Evolutionary conservation across 192 early-diverging fungal genomes (phyloP), one percentile per base, ranked within the genome.

Genomic region (Geranomyces variabilis): DNA sequence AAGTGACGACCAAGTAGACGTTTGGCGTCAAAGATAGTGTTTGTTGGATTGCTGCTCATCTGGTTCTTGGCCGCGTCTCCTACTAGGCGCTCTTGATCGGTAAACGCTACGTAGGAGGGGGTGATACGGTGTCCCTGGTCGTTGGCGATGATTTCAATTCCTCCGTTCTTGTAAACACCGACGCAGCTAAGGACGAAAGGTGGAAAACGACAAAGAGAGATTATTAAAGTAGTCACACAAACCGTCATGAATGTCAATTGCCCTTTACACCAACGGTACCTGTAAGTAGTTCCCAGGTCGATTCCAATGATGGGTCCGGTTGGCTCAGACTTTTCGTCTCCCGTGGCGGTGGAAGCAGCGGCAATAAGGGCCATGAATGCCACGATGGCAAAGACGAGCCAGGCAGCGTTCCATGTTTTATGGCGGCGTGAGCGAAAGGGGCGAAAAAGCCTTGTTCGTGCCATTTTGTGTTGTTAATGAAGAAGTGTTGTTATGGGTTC

Each of bases 61-160:
- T 95, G 94, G 86, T 96, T 96, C 90, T 96, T 96, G 70, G 94
- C 94, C 49, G 94, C 91, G 64, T 96, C 93, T 70, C 94, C 94
- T 71, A 96, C 91, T 53, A 96, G 89, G 70, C 93, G 90, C 84
- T 96, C 94, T 34, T 91, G 90, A 61, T 95, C 88, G 67, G 93
- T 93, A 75, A 96, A 96, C 60, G 89, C 93, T 67, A 96, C 94
- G 81, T 93, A 96, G 59, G 94, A 96, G 21, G 94, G 93, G 41
- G 93, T 96, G 75, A 95, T 95, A 81, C 94, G 93, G 86, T 93
- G 84, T 75, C 94, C 94, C 79, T 95, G 77, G 78, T 97, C 95
- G 90, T 97, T 95, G 70, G 95, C 93, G 75, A 97, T 94, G 80
- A 99, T 96, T 82, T 99, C 96, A 63, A 99, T 96, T 67, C 90